A percentile compares a stretch with the other conserved stretches of the same genome.
Evolutionary conservation across 2,329 filamentous ascomycete genomes (phyloP).

Genomic region (Colletotrichum sp.): DNA sequence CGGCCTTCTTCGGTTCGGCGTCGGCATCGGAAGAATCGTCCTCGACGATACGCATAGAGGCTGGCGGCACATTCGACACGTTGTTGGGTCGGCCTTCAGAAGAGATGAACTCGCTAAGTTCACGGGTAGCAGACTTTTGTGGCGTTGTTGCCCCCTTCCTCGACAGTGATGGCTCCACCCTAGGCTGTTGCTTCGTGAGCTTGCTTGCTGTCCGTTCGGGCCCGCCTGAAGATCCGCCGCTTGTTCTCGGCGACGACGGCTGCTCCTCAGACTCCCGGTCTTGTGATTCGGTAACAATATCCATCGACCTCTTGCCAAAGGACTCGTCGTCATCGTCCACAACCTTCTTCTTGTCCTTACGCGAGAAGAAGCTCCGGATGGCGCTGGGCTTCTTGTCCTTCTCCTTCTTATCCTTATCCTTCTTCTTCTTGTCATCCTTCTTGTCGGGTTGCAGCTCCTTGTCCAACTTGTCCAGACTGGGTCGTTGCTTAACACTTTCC

Average conservation of each 20-base stretch:
- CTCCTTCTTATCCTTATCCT: constrained; percentile 74
- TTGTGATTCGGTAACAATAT: constrained; percentile 48
- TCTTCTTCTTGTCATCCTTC: constrained; percentile 78
- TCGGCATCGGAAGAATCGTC: constrained; percentile 40
- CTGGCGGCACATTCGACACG: constrained; percentile 60
- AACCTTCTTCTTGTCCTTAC: constrained; percentile 64
- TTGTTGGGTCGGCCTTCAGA: constrained; percentile 52
- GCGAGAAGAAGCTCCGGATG: constrained; percentile 66
- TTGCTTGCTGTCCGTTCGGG: constrained; percentile 68
- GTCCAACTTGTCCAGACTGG: constrained; percentile 77
- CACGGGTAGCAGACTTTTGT: constrained; percentile 39
- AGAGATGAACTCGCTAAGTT: constrained; percentile 47
- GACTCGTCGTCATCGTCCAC: constrained; percentile 64
- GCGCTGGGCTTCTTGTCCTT: constrained; percentile 68
- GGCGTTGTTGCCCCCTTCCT: constrained; percentile 39
- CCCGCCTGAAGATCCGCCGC: constrained; percentile 22
- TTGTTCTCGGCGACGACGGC: constrained; percentile 41
- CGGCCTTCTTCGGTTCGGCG: constrained; percentile 24
- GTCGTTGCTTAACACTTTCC: constrained; percentile 62
- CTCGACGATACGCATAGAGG: constrained; percentile 62
- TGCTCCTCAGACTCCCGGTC: constrained; percentile 50
- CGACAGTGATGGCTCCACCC: constrained; percentile 51
- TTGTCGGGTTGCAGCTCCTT: constrained; percentile 64
- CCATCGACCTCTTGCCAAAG: constrained; percentile 66
- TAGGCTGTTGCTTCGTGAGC: constrained; percentile 70